Evolutionary conservation across 768 basidiomycete species (phyloP), one percentile per base, ranked within the genome.

Genomic region (Lyophyllum semitale): DNA sequence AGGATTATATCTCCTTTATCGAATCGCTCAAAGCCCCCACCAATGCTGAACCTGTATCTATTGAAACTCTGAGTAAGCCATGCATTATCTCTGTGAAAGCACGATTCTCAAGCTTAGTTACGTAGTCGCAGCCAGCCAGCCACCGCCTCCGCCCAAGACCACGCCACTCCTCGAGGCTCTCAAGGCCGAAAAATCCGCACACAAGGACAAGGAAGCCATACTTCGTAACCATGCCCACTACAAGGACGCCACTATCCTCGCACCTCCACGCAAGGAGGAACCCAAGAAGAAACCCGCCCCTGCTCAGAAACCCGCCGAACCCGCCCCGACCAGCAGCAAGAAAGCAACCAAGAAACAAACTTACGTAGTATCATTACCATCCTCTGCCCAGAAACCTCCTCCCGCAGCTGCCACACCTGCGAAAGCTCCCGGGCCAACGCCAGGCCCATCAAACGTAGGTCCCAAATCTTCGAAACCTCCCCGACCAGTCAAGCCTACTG

Each of bases 141-240:
- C 82, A 1, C 71, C 80, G 0, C 75, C 82, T 1, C 77, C 74
- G 41, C 90, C 91, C 1, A 95, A 87, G 59, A 88, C 90, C 0
- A 97, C 96, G 0, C 96, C 96, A 0, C 82, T 98, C 20, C 84
- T 99, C 44, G 95, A 96, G 66, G 93, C 95, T 1, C 85, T 98
- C 59, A 92, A 93, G 60, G 90, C 91, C 0, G 89, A 93, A 69
- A 90, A 88, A 65, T 78, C 79, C 6, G 81, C 83, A 0, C 82
- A 84, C 63, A 87, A 82, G 63, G 91, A 89, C 66, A 91, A 85
- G 64, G 86, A 88, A 62, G 73, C 83, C 26, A 90, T 87, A 54
- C 73, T 85, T 29, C 83, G 87, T 35, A 88, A 84, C 53, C 88
- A 91, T 35, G 80, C 83, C 0, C 89, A 89, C 65, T 87, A 88